Conservation (phyloP, 2,329 filamentous ascomycete genomes). For the Paradendryphiella salina region DNA sequence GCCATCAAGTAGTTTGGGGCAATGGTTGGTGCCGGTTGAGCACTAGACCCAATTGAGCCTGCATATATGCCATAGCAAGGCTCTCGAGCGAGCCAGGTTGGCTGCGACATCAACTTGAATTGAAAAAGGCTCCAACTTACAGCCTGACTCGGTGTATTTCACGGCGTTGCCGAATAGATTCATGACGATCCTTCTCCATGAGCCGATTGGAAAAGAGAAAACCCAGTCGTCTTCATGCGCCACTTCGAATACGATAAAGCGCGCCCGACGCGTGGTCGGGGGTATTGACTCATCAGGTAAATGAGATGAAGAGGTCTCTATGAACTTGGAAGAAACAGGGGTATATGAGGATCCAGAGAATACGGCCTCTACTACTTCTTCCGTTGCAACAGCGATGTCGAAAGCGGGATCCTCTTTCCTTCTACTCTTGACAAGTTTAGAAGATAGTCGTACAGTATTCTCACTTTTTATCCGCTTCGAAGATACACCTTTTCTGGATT, state of each 20-base stretch:
- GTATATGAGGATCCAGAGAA: constrained; percentile 43
- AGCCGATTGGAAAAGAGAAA: constrained; percentile 47
- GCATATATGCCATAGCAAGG: neutral
- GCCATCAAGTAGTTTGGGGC: neutral
- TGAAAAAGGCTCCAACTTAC: neutral
- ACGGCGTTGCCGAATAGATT: constrained; percentile 46
- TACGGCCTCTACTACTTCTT: constrained; percentile 33
- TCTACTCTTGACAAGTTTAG: constrained; percentile 37
- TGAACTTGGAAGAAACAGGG: constrained; percentile 14
- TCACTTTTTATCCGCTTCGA: constrained; percentile 38
- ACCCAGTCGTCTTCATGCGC: constrained; percentile 45
- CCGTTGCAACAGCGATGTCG: constrained; percentile 23
- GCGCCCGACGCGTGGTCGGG: constrained; percentile 19
- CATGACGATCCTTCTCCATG: constrained; percentile 45
- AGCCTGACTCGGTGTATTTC: constrained; percentile 42
- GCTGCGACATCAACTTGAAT: neutral
- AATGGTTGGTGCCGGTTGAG: neutral
- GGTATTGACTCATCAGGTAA: constrained; percentile 1
- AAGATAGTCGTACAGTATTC: constrained; percentile 33
- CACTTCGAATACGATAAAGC: constrained; percentile 37
- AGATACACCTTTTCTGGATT: constrained; percentile 43
- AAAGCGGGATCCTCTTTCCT: constrained; percentile 24
- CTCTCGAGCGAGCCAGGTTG: neutral
- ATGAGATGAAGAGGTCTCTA: constrained; percentile 11
- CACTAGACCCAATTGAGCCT: neutral